Base-by-base conservation (phyloP, 768 basidiomycete species). In the Pisolithus sp. region DNA sequence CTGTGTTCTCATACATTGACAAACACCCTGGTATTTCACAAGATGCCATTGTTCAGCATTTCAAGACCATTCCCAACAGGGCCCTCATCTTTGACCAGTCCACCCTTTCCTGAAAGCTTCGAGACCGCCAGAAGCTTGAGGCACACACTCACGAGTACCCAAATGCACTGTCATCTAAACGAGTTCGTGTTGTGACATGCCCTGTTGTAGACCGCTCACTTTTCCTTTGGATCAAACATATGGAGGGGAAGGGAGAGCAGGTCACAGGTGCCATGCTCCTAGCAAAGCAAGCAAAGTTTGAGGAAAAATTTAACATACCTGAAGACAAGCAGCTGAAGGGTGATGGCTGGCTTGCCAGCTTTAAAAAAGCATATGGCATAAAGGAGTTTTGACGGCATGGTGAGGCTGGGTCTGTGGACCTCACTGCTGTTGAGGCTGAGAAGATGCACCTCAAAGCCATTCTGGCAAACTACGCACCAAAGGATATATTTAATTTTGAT, bases 191-290 rank as follows among this genome's bases (percentile, higher is more conserved):
- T 48, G 69, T 71, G 9, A 69, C 65, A 13, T 37, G 58, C 15
- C 72, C 68, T 7, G 69, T 68, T 45, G 65, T 72, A 8, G 70
- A 70, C 44, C 31, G 46, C 15, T 66, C 65, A 0, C 57, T 73
- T 6, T 41, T 52, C 21, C 49, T 69, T 3, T 73, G 71, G 70
- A 50, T 66, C n/a, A 51, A 60, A 36, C 49, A 50, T 21, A 50
- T 50, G 31, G 49, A 53, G 23, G 36, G 7, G n/a, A 41, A 30
- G n/a, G 24, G 46, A n/a, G 36, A 53, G 28, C 36, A 23, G 10
- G 21, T 47, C 30, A 47, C 18, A 24, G 36, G 39, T 18, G 18
- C 21, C 21, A 40, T 18, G 39, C 39, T 12, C 18, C 3, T 40
- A 18, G 13, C 39, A 2, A 40, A 40, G 39, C n/a, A 7, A 18